Percentiles rank a stretch among this genome's conserved stretches.
Evolutionary conservation across 495 filamentous ascomycete species (phyloP).

Genomic region (Neurospora terricola): DNA sequence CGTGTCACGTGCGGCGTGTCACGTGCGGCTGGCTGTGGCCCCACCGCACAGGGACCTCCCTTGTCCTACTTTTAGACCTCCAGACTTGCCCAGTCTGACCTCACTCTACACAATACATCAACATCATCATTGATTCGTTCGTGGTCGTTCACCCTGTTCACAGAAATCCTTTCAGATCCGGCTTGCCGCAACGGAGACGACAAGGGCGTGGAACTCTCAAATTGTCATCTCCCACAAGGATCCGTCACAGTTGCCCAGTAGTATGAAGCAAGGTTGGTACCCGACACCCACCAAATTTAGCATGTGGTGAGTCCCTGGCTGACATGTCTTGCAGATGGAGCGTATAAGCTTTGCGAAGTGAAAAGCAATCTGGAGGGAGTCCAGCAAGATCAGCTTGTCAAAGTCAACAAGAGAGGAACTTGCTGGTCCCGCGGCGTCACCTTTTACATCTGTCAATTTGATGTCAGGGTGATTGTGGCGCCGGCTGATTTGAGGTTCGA

Average conservation of each 20-base stretch:
- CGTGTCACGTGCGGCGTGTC: too few species aligned
- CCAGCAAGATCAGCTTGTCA: constrained; percentile 22
- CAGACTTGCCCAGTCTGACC: too few species aligned
- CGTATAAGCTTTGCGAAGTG: constrained; percentile 31
- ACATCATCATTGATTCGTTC: too few species aligned
- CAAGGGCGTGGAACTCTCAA: constrained; percentile 32
- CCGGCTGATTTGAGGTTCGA: constrained; percentile 47
- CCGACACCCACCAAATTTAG: not conserved
- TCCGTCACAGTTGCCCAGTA: constrained; percentile 30
- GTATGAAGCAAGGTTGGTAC: constrained; percentile 24
- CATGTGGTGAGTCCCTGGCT: constrained; percentile 4
- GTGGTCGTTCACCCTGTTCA: too few species aligned
- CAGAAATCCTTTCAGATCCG: constrained; percentile 38
- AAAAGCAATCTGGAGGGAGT: constrained; percentile 25
- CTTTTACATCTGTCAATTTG: constrained; percentile 41
- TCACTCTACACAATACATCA: too few species aligned
- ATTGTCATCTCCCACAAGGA: constrained; percentile 41
- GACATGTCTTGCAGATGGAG: constrained; percentile 24
- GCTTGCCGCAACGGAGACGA: constrained; percentile 28
- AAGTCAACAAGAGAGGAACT: constrained; percentile 21
- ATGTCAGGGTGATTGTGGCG: constrained; percentile 42
- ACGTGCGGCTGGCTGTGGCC: too few species aligned
- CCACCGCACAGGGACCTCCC: too few species aligned
- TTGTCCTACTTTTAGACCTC: too few species aligned
- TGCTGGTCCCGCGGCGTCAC: constrained; percentile 30